These are phyloP conservation scores for Marasmius fiardii DNA, from an alignment of 1,284 basidiomycete genomes.

Conservation along the genomic window DNA sequence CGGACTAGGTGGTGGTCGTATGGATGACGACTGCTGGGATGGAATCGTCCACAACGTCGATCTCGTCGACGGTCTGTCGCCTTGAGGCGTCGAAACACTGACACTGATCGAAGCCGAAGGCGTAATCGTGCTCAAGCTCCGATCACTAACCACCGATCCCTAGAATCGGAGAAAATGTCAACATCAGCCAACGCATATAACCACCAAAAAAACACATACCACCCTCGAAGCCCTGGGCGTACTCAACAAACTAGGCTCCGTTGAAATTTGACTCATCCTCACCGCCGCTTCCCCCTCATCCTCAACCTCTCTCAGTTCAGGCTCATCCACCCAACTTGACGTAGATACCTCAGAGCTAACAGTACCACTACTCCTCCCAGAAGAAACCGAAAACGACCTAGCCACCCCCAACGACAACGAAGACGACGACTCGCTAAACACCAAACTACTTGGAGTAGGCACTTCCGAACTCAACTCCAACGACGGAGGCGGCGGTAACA, in stretches of 20 bases:
- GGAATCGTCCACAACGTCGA: conserved; percentile 50
- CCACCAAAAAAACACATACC: conserved; percentile 26
- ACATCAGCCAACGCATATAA: not conserved
- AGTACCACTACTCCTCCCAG: conserved; percentile 31
- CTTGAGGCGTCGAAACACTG: conserved; percentile 63
- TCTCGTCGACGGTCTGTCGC: conserved; percentile 53
- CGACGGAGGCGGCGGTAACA: conserved; percentile 35
- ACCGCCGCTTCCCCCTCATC: conserved; percentile 8
- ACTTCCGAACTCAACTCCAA: conserved; percentile 25
- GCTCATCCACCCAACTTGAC: conserved; percentile 26
- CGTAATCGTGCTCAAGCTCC: conserved; percentile 23
- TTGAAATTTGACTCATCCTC: conserved; percentile 24
- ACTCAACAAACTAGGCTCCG: conserved; percentile 55
- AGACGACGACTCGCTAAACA: conserved; percentile 15
- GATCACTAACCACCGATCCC: conserved; percentile 1
- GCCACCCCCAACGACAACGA: no score
- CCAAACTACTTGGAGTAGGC: conserved; percentile 29
- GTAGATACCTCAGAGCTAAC: conserved; percentile 33
- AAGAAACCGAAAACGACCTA: conserved; percentile 25
- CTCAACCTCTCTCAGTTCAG: conserved; percentile 14
- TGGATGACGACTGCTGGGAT: not conserved
- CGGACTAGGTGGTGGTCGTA: not conserved
- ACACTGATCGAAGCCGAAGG: conserved; percentile 47
- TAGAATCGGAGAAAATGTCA: not conserved
- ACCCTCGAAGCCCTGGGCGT: conserved; percentile 31